phyloP scores from a whole-genome alignment of 2,329 filamentous ascomycete species.

The Neophaeococcomyces aloes region DNA sequence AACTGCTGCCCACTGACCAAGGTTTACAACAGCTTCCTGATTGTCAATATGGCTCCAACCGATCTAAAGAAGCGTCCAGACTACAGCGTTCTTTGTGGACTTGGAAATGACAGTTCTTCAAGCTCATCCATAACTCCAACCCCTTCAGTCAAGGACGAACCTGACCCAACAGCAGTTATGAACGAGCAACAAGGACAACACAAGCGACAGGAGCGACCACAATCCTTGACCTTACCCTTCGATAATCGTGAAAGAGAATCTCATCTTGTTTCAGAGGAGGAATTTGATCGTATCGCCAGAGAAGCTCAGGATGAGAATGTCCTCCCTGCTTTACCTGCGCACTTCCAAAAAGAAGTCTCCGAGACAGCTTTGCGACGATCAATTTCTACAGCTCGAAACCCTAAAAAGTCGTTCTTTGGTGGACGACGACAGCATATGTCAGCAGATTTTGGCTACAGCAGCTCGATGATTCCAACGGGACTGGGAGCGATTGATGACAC shows the following conservation, averaged over 20 bases:
- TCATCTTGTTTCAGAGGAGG: constrained; percentile 3
- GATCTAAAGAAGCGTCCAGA: neutral
- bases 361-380: neutral
- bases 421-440: constrained; percentile 1
- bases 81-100: constrained; percentile 4
- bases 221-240: constrained; percentile 4
- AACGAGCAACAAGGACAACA: neutral
- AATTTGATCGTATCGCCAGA: constrained; percentile 4
- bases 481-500: neutral
- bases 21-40: neutral
- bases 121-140: neutral
- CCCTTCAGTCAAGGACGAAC: neutral
- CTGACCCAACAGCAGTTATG: neutral
- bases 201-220: neutral
- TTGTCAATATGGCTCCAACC: neutral
- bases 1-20: no score
- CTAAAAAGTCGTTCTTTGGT: constrained; percentile 1
- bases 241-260: constrained; percentile 5
- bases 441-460: neutral
- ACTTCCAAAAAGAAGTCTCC: neutral
- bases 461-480: neutral
- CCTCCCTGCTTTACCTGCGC: neutral
- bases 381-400: constrained; percentile 6
- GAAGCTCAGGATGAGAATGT: neutral
- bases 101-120: neutral